Evolutionary conservation across 305 asterid genomes (phyloP).

Genomic region (Fraxinus baroniana): DNA sequence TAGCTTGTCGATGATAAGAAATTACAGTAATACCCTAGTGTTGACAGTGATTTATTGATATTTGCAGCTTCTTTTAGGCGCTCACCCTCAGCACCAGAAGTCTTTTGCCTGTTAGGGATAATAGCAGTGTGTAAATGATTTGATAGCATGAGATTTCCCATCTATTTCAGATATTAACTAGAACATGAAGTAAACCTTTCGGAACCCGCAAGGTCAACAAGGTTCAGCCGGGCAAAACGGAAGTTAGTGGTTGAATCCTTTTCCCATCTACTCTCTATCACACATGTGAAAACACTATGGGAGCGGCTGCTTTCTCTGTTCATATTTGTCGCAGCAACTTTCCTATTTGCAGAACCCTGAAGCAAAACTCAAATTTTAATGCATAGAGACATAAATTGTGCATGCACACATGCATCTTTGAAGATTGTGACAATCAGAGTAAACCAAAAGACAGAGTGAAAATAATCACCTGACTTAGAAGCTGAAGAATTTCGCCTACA

Average conservation of each 20-base stretch:
- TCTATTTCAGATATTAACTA: constrained; percentile 17
- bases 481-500: constrained; percentile 86
- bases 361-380: constrained; percentile 24
- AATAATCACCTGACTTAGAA: constrained; percentile 70
- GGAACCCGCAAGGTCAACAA: constrained; percentile 99
- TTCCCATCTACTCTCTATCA: constrained; percentile 95
- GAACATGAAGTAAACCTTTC: constrained; percentile 58
- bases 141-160: background rate
- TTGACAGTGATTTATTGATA: constrained; percentile 87
- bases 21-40: constrained; percentile 68
- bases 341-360: constrained; percentile 90
- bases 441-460: constrained; percentile 8
- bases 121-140: constrained; percentile 21
- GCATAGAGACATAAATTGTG: constrained; percentile 7
- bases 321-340: constrained; percentile 96
- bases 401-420: constrained; percentile 8
- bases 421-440: constrained; percentile 7
- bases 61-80: constrained; percentile 96
- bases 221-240: constrained; percentile 92
- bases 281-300: constrained; percentile 97
- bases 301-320: constrained; percentile 99
- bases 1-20: constrained; percentile 12
- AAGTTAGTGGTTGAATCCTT: constrained; percentile 81
- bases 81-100: constrained; percentile 99
- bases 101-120: constrained; percentile 68